Evolutionary conservation across 768 basidiomycete genomes (phyloP).

Genomic region (Leccinum truebloodii): DNA sequence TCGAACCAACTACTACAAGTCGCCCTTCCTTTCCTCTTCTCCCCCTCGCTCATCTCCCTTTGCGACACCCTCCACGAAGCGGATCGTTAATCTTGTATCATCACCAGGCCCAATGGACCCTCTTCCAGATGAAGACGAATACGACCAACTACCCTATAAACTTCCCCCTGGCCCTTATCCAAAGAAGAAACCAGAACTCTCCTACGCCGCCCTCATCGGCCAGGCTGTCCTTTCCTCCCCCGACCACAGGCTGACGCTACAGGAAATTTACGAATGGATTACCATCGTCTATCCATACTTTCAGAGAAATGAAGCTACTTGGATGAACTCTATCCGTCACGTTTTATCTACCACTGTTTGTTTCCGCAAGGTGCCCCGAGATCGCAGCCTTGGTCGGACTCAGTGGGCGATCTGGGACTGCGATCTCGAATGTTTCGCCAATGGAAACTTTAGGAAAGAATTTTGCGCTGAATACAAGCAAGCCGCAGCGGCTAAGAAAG

Average conservation of each 20-base stretch:
- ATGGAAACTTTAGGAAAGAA: constrained; percentile 78
- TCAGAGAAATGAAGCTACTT: constrained; percentile 89
- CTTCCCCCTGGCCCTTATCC: constrained; percentile 88
- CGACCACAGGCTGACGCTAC: constrained; percentile 82
- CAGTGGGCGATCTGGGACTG: constrained; percentile 88
- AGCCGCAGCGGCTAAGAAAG: constrained; percentile 30
- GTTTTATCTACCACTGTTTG: constrained; percentile 90
- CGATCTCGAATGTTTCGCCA: constrained; percentile 79
- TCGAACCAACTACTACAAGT: constrained; percentile 41
- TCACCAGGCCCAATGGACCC: constrained; percentile 79
- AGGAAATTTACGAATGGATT: constrained; percentile 97
- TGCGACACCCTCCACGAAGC: constrained; percentile 58
- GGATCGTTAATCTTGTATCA: constrained; percentile 74
- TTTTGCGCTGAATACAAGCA: constrained; percentile 42
- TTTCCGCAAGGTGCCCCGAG: constrained; percentile 83
- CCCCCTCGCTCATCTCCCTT: constrained; percentile 59
- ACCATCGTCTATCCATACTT: constrained; percentile 92
- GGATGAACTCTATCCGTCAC: constrained; percentile 99
- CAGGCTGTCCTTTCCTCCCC: constrained; percentile 89
- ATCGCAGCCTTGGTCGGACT: constrained; percentile 76
- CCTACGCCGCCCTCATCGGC: constrained; percentile 95
- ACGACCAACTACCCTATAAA: constrained; percentile 66
- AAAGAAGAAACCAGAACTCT: constrained; percentile 75
- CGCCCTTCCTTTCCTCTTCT: constrained; percentile 62
- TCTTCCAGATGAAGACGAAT: constrained; percentile 62